A percentile compares a stretch with the other conserved stretches of the same genome.
Conservation (phyloP, 495 filamentous ascomycete species). For the Penicillium ucsense region DNA sequence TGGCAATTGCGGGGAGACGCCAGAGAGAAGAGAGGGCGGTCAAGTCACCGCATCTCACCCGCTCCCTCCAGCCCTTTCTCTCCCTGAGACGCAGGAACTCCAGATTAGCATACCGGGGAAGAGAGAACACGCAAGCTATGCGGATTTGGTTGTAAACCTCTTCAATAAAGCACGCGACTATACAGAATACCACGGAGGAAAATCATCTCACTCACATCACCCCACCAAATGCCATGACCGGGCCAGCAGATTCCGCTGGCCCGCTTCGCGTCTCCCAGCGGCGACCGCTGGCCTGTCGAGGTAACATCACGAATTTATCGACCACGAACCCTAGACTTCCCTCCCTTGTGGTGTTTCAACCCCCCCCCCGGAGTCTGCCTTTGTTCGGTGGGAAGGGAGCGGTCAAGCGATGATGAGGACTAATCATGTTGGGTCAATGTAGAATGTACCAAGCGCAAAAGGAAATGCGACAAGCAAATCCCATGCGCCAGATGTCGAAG, state of each 20-base stretch:
- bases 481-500: slow-evolving; percentile 22
- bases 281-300: slow-evolving; percentile 23
- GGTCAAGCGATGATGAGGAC: no score
- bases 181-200: neutral
- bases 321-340: neutral
- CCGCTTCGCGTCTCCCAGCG: slow-evolving; percentile 21
- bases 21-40: no score
- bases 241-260: slow-evolving; percentile 2
- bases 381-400: no score
- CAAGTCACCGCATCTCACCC: no score
- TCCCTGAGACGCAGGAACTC: no score
- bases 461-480: slow-evolving; percentile 24
- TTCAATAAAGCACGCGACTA: neutral
- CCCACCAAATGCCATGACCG: slow-evolving; percentile 3
- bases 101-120: no score
- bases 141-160: no score
- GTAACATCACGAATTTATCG: slow-evolving; percentile 2
- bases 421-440: slow-evolving; percentile 1
- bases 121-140: no score
- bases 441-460: slow-evolving; percentile 25
- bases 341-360: neutral
- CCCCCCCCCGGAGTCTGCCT: no score
- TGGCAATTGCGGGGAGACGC: no score
- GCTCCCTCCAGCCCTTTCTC: no score
- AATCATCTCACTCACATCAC: neutral